Conservation (phyloP, 495 filamentous ascomycete genomes). For the Xeromyces bisporus region DNA sequence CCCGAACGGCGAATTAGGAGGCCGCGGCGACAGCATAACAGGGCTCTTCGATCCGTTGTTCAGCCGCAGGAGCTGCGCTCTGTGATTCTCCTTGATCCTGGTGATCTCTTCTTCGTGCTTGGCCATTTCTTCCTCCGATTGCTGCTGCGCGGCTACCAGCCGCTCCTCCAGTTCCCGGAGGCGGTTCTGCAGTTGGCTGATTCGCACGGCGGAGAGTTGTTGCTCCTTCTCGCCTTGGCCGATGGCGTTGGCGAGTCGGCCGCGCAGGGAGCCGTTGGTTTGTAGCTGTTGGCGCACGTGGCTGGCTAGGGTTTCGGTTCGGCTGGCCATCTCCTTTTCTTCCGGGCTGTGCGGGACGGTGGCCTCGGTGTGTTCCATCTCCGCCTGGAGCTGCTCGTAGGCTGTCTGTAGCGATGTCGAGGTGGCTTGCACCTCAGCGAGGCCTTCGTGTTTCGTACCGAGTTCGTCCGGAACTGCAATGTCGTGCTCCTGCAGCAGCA, state of each 20-base stretch:
- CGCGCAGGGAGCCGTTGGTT: conserved; percentile 54
- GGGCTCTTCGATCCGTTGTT: conserved; percentile 36
- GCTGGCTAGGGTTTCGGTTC: conserved; percentile 57
- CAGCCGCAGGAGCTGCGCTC: conserved; percentile 58
- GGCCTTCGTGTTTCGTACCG: conserved; percentile 24
- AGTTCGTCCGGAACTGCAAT: conserved; percentile 44
- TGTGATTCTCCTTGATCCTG: conserved; percentile 58
- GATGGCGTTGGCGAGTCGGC: conserved; percentile 73
- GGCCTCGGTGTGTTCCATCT: conserved; percentile 52
- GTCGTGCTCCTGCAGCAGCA: conserved; percentile 73
- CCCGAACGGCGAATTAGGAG: conserved; percentile 47
- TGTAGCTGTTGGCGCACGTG: conserved; percentile 66
- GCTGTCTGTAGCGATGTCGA: conserved; percentile 63
- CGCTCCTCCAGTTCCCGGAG: conserved; percentile 72
- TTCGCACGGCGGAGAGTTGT: conserved; percentile 55
- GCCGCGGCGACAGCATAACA: conserved; percentile 25
- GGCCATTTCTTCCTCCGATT: conserved; percentile 66
- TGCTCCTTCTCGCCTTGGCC: conserved; percentile 76
- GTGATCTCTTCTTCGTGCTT: conserved; percentile 76
- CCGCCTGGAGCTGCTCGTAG: conserved; percentile 64
- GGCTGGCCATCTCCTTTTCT: conserved; percentile 55
- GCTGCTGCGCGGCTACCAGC: conserved; percentile 65
- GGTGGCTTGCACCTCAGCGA: conserved; percentile 35
- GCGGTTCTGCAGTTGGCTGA: conserved; percentile 63
- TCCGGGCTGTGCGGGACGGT: conserved; percentile 44